phyloP scores from a whole-genome alignment of 2,329 filamentous ascomycete species.

The Fusarium chuoi region DNA sequence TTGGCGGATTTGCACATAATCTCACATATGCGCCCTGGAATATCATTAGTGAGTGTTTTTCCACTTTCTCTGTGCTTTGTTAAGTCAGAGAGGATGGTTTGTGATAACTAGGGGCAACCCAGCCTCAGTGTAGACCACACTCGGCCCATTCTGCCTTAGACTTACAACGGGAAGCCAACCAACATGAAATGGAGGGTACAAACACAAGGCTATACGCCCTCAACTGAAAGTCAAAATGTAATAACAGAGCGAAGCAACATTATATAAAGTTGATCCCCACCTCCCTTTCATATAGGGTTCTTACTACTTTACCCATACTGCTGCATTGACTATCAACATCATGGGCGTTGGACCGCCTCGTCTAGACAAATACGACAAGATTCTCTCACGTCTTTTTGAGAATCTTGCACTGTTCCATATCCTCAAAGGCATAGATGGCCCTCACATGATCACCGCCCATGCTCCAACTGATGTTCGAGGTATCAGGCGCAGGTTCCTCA shows the following conservation, averaged over 20 bases:
- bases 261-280: background rate
- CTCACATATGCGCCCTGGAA: background rate
- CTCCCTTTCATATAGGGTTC: background rate
- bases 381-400: constrained; percentile 39
- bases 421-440: constrained; percentile 19
- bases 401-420: constrained; percentile 30
- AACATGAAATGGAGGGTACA: constrained; percentile 4
- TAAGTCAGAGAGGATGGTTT: background rate
- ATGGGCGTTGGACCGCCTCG: constrained; percentile 33
- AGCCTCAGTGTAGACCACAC: background rate
- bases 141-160: background rate
- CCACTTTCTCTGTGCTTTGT: background rate
- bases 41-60: background rate
- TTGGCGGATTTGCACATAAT: background rate
- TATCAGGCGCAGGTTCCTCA: constrained; percentile 47
- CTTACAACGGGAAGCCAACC: constrained; percentile 9
- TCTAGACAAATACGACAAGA: constrained; percentile 10
- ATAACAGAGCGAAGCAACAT: background rate
- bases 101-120: background rate
- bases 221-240: background rate
- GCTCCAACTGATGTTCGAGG: background rate
- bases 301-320: background rate
- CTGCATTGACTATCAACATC: background rate
- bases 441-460: constrained; percentile 7
- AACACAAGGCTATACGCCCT: background rate